Conservation (phyloP, 345 rosid species). For the Combretum micranthum region DNA sequence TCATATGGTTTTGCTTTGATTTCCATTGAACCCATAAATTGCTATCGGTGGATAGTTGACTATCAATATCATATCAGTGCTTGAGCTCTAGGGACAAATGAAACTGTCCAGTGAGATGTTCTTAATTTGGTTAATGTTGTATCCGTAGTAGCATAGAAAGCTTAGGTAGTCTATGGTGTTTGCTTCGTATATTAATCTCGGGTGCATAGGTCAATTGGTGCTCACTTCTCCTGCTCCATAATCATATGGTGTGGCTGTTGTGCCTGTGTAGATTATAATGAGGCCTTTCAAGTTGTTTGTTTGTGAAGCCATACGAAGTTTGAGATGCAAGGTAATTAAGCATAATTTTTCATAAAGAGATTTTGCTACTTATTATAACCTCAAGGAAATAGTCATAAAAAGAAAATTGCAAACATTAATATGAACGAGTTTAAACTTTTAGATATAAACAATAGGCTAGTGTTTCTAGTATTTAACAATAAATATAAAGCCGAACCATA, state of each 20-base stretch:
- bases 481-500: too few species aligned
- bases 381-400: too few species aligned
- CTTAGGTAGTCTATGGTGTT: conserved; percentile 53
- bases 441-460: too few species aligned
- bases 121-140: conserved; percentile 33
- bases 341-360: too few species aligned
- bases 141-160: conserved; percentile 64
- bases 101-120: conserved; percentile 37
- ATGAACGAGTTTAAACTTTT: too few species aligned
- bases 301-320: conserved; percentile 49
- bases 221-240: conserved; percentile 65
- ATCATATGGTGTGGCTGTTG: conserved; percentile 53
- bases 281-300: conserved; percentile 41
- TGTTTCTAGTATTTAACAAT: too few species aligned
- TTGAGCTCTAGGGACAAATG: conserved; percentile 46
- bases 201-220: conserved; percentile 41
- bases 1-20: conserved; percentile 24
- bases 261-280: conserved; percentile 49
- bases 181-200: conserved; percentile 66
- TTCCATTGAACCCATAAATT: conserved; percentile 32
- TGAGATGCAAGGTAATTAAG: too few species aligned
- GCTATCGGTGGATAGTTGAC: conserved; percentile 80
- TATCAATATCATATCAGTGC: conserved; percentile 34
- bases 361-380: too few species aligned
- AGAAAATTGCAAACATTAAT: too few species aligned